phyloP scores from a whole-genome alignment of 1,284 basidiomycete genomes.

The Grifola frondosa region DNA sequence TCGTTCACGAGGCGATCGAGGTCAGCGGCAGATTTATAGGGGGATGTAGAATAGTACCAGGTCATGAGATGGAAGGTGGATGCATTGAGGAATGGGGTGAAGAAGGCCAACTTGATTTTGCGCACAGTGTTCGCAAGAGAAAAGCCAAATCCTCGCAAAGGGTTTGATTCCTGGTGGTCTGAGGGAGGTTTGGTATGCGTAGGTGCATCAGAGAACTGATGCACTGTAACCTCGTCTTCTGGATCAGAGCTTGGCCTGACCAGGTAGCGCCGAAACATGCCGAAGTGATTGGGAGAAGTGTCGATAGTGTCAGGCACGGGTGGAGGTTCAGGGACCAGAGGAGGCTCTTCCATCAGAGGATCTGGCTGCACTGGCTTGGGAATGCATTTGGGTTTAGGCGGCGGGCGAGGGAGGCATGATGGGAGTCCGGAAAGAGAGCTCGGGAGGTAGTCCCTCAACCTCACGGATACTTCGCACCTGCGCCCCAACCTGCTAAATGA shows the following conservation, averaged over 20 bases:
- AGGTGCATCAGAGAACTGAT: conserved; percentile 1
- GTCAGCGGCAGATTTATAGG: neutral
- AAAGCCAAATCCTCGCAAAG: conserved; percentile 1
- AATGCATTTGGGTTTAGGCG: too few species aligned
- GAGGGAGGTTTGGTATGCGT: neutral
- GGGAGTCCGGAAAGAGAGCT: too few species aligned
- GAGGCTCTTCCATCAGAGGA: too few species aligned
- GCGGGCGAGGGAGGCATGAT: too few species aligned
- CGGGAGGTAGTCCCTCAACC: too few species aligned
- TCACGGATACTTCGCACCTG: too few species aligned
- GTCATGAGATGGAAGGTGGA: conserved; percentile 26
- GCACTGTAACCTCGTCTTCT: neutral
- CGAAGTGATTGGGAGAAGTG: conserved; percentile 2
- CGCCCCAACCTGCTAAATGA: too few species aligned
- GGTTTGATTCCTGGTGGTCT: neutral
- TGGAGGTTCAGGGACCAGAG: neutral
- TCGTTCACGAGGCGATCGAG: conserved; percentile 12
- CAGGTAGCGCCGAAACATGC: conserved; percentile 3
- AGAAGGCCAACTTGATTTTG: too few species aligned
- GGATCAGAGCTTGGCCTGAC: conserved; percentile 1
- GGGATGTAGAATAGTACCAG: conserved; percentile 1
- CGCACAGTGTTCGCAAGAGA: neutral
- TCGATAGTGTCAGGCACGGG: neutral
- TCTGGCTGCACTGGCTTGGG: too few species aligned
- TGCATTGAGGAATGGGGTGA: conserved; percentile 29